Base-by-base conservation (phyloP, 202 grass and related monocot genomes). In the Eragrostis tef region DNA sequence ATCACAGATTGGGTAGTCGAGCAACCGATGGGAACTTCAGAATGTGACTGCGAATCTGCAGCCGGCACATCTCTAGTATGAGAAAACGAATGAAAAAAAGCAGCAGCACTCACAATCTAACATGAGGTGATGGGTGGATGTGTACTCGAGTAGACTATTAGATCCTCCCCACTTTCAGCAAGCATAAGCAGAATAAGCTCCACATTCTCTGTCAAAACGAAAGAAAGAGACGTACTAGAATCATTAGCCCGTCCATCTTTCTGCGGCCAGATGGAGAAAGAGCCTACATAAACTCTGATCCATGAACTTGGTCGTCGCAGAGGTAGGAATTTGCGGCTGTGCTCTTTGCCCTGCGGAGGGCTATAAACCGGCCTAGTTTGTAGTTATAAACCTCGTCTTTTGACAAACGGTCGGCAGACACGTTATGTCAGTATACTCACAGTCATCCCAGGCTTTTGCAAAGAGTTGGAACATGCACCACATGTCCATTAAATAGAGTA, bases 351-450 rank as follows among this genome's bases (percentile, higher is more conserved):
- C 2, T 64, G 11, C 27, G 7, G 17, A 3, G 34, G 31, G 61
- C 71, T 67, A 42, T 8, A 24, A 54, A 54, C 71, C 71, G 81
- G 47, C 70, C 70, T 66, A 83, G 6, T 0, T 4, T 9, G 2
- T 42, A 41, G 27, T 45, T 56, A 15, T n/a, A 51, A 51, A 54
- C 48, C 20, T 4, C 47, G 15, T 66, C 34, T 59, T 67, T 59
- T 75, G 39, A 84, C 81, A 67, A 65, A 57, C 21, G 49, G 48
- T 34, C 3, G n/a, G 6, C 53, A 58, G 16, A 11, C 7, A 5
- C 16, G 21, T 59, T 26, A 19, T 4, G 19, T 39, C 0, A n/a
- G 14, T 4, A 25, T 4, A 25, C 1, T 63, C 12, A 16, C 43
- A 1, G 44, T 4, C 69, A 52, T 46, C 2, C 6, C 44, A 20